Evolutionary conservation across 345 rosid species (phyloP).

Genomic region (Populus pruinosa): DNA sequence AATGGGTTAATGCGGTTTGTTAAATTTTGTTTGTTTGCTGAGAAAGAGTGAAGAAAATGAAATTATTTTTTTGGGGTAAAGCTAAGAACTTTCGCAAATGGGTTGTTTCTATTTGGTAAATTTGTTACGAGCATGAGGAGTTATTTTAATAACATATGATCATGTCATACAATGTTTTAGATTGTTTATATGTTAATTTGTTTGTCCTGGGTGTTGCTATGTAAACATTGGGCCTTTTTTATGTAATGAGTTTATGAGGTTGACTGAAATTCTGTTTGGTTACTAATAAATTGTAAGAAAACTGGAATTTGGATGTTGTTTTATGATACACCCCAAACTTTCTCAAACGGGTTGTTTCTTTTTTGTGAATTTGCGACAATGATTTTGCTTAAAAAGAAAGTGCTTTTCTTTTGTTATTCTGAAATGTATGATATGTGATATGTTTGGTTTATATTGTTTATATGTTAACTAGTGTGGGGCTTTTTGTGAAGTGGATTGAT

Average conservation of each 20-base stretch:
- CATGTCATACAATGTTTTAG: neutral
- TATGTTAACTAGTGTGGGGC: neutral
- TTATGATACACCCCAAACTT: too few species aligned
- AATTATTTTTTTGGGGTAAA: neutral
- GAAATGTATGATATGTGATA: neutral
- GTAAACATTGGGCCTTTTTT: neutral
- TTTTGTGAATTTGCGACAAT: too few species aligned
- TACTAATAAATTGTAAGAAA: neutral
- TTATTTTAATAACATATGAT: neutral
- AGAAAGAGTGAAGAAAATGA: neutral
- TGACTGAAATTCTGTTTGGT: neutral
- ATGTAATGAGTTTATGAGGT: neutral
- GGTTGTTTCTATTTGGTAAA: neutral
- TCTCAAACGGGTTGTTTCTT: too few species aligned
- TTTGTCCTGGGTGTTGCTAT: neutral
- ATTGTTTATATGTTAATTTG: neutral
- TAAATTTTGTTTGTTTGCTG: neutral
- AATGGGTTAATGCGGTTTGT: neutral
- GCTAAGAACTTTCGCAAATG: neutral
- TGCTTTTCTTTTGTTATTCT: neutral
- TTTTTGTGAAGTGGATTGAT: neutral
- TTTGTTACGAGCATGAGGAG: neutral
- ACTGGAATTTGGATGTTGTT: neutral
- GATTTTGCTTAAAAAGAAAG: too few species aligned
- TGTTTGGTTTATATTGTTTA: neutral